Base-by-base conservation (phyloP, 345 rosid genomes). In the Salix caprea region DNA sequence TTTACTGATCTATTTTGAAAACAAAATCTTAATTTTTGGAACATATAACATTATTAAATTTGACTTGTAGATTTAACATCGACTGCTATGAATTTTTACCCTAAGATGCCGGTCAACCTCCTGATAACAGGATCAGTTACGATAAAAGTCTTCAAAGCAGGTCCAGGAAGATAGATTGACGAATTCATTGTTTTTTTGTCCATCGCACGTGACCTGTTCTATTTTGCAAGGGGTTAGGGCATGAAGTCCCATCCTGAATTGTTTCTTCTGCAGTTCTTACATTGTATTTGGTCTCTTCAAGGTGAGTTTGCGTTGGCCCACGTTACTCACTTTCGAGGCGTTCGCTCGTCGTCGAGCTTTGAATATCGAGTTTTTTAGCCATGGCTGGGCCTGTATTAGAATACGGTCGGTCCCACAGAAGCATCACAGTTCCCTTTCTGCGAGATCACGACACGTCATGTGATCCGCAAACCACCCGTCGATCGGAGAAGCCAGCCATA, bases 211-310 rank as follows among this genome's bases (percentile, higher is more conserved):
- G 89, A 69, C 26, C 46, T 81, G 84, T 78, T 78, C 67, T 68
- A 23, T 42, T 34, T 16, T 60, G 74, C 37, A 61, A 24, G 46
- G 78, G 62, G 71, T 26, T 72, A 73, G 44, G 78, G 68, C 5
- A 76, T 78, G 89, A 80, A 75, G 67, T 71, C 76, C 82, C 87
- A 75, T 78, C 34, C 77, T 69, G 67, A 3, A 42, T 2, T 60
- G 78, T 74, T 79, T 54, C 77, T 68, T 74, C 67, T 1, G 15
- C 21, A 42, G 44, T 34, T 62, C 14, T 66, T 78, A 76, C 87
- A 78, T 74, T 82, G 83, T 48, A 82, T 69, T 69, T 44, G 74
- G 80, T 56, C 86, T 37, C 75, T 69, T 74, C n/a, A 16, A 12
- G 48, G 65, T 40, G 13, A 32, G 7, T 19, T 32, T 7, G 6